phyloP scores from a whole-genome alignment of 2,329 filamentous ascomycete genomes.

The Fusarium penzigii region DNA sequence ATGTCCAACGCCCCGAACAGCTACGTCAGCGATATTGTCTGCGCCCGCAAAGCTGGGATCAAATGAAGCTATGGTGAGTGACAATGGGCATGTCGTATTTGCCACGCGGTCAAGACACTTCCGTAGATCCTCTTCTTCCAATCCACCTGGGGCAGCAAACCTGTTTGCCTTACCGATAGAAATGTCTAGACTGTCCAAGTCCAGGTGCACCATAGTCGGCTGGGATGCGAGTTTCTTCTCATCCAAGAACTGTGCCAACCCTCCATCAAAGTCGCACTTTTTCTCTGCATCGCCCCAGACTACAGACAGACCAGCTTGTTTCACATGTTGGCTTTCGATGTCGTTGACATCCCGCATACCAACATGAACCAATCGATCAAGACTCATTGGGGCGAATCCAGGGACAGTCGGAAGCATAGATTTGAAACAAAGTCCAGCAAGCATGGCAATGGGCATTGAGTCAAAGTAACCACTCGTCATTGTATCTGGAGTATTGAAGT shows the following conservation, averaged over 20 bases:
- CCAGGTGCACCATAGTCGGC: conserved; percentile 35
- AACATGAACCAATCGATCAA: conserved; percentile 22
- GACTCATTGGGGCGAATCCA: conserved; percentile 19
- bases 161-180: conserved; percentile 38
- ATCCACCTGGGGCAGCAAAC: conserved; percentile 35
- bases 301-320: conserved; percentile 30
- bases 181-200: conserved; percentile 37
- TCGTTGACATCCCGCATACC: conserved; percentile 33
- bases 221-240: conserved; percentile 6
- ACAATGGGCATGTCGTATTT: conserved; percentile 13
- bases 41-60: conserved; percentile 10
- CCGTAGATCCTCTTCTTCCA: conserved; percentile 29
- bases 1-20: too few species aligned
- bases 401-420: conserved; percentile 20
- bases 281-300: conserved; percentile 29
- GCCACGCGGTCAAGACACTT: conserved; percentile 21
- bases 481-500: conserved; percentile 34
- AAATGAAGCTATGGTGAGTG: conserved; percentile 24
- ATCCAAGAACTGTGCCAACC: conserved; percentile 8
- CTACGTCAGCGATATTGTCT: too few species aligned
- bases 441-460: conserved; percentile 31
- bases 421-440: conserved; percentile 28
- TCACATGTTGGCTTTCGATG: conserved; percentile 32
- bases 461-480: conserved; percentile 30
- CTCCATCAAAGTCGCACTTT: conserved; percentile 15